Evolutionary conservation across 2,329 filamentous ascomycete species (phyloP).

Genomic region (Stachybotrys chlorohalonatus): DNA sequence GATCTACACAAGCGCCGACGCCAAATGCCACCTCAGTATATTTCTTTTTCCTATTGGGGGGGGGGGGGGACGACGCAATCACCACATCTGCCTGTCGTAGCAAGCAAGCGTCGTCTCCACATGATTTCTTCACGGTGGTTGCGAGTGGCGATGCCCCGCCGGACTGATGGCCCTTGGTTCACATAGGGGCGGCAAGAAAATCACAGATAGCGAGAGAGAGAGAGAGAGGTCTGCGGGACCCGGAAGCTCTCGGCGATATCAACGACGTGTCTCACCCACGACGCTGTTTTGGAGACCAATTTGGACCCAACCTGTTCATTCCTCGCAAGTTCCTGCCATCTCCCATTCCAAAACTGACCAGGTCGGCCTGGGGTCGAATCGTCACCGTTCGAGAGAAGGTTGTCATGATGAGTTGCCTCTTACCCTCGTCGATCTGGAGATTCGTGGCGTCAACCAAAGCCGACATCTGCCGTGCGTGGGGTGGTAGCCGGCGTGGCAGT

Average conservation of each 20-base stretch:
- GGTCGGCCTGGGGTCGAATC: not conserved
- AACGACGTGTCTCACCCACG: conserved; percentile 16
- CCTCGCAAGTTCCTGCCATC: conserved; percentile 4
- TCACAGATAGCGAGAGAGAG: not conserved
- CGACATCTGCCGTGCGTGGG: not conserved
- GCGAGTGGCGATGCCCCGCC: not conserved
- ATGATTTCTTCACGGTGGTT: not conserved
- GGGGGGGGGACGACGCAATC: not conserved
- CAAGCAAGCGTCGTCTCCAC: not conserved
- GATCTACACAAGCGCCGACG: not conserved
- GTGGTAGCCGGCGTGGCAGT: not conserved
- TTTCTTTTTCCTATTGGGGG: not conserved
- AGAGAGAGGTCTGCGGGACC: not conserved
- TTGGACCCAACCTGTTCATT: conserved; percentile 12
- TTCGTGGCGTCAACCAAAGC: not conserved
- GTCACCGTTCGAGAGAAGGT: not conserved
- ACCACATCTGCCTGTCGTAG: not conserved
- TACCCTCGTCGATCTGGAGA: not conserved
- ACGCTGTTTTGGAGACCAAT: conserved; percentile 15
- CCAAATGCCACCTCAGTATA: not conserved
- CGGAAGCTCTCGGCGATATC: conserved; percentile 13
- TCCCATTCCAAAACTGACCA: conserved; percentile 11
- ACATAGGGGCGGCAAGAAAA: not conserved
- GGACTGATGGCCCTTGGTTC: no score
- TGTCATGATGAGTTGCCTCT: not conserved